A percentile compares a stretch with the other conserved stretches of the same genome.
phyloP scores from a whole-genome alignment of 495 filamentous ascomycete genomes.

The Neurospora discreta region DNA sequence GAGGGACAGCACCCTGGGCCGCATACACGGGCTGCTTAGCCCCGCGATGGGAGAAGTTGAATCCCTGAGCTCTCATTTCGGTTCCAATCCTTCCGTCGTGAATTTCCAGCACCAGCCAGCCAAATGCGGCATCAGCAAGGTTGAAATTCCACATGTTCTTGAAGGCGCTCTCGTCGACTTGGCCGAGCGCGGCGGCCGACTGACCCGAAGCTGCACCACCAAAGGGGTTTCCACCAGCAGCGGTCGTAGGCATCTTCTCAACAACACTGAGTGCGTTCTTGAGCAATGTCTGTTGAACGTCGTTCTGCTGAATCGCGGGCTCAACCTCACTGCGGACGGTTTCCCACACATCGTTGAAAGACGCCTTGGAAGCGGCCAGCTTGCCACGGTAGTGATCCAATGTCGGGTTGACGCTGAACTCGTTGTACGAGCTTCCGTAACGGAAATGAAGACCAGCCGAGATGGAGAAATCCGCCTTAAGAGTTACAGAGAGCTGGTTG shows the following conservation, averaged over 20 bases:
- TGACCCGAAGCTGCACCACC: slow-evolving; percentile 69
- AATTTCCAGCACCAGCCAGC: slow-evolving; percentile 87
- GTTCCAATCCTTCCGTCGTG: slow-evolving; percentile 92
- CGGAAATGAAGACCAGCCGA: slow-evolving; percentile 97
- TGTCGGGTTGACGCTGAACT: slow-evolving; percentile 97
- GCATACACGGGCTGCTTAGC: slow-evolving; percentile 39
- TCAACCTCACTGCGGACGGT: slow-evolving; percentile 93
- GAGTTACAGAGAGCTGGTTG: slow-evolving; percentile 93
- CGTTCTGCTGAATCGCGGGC: slow-evolving; percentile 82
- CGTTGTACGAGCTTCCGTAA: slow-evolving; percentile 98
- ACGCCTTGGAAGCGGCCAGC: slow-evolving; percentile 97
- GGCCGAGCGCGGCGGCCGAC: slow-evolving; percentile 52
- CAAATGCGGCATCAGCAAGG: slow-evolving; percentile 92
- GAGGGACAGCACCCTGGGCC: slow-evolving; percentile 23
- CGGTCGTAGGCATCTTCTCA: slow-evolving; percentile 88
- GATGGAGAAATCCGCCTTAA: slow-evolving; percentile 97
- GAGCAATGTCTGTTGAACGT: slow-evolving; percentile 80
- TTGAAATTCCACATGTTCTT: slow-evolving; percentile 99
- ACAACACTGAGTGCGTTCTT: slow-evolving; percentile 85
- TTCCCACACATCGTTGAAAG: slow-evolving; percentile 99
- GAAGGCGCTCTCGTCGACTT: slow-evolving; percentile 97
- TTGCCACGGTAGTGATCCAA: slow-evolving; percentile 98
- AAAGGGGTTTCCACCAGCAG: slow-evolving; percentile 93
- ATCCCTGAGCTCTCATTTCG: slow-evolving; percentile 96
- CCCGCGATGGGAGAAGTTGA: slow-evolving; percentile 95